Evolutionary conservation across 2,329 filamentous ascomycete species (phyloP).

Genomic region (Colletotrichum viniferum): DNA sequence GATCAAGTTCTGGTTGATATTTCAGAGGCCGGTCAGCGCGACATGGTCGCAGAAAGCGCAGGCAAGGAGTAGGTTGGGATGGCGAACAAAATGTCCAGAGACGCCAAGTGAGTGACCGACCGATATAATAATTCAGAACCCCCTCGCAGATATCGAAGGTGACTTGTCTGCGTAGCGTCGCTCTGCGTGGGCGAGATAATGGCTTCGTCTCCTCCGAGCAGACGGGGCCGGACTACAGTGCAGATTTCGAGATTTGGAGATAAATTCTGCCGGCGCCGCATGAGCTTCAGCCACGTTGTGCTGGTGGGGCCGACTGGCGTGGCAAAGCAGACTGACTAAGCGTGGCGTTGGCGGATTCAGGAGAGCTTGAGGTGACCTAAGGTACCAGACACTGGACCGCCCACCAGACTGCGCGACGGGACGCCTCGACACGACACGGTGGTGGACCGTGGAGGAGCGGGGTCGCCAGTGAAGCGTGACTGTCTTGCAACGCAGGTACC

Average conservation of each 20-base stretch:
- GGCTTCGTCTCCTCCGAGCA: background rate
- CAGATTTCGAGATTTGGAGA: slow-evolving; percentile 19
- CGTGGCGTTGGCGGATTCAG: background rate
- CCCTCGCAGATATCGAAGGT: background rate
- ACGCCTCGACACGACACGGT: background rate
- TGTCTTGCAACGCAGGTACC: background rate
- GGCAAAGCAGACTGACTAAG: background rate
- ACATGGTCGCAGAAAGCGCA: background rate
- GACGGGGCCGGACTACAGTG: background rate
- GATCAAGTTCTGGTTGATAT: background rate
- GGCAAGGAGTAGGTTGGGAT: background rate
- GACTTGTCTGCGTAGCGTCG: background rate
- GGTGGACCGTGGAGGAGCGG: background rate
- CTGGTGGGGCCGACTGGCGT: background rate
- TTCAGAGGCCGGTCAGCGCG: slow-evolving; percentile 5
- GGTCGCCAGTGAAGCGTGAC: background rate
- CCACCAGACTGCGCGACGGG: too few relatives aligned
- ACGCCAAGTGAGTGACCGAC: background rate
- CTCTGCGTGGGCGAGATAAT: background rate
- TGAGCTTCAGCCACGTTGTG: background rate
- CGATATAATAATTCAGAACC: too few relatives aligned
- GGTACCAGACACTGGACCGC: too few relatives aligned
- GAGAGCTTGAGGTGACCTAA: too few relatives aligned
- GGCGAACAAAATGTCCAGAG: background rate
- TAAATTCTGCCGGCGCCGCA: slow-evolving; percentile 9